A percentile compares a stretch with the other conserved stretches of the same genome.
These are phyloP conservation scores for Botrytis porri DNA, from an alignment of 2,329 filamentous ascomycete species.

Conservation along the genomic window DNA sequence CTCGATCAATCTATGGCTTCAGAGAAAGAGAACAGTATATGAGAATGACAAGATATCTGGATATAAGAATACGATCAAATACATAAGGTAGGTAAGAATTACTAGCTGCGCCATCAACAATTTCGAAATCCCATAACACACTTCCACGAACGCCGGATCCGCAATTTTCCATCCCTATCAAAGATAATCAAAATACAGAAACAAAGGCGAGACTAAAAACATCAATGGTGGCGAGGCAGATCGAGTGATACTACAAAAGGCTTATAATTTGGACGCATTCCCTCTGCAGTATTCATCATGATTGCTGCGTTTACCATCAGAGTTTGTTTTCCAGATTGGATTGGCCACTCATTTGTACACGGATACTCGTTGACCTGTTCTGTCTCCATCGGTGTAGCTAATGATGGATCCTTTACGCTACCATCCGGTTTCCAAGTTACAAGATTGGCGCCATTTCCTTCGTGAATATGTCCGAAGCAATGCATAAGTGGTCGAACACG, in stretches of 20 bases:
- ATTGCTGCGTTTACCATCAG: slow-evolving; percentile 61
- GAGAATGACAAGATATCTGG: not conserved
- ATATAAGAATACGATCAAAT: not conserved
- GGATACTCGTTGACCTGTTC: slow-evolving; percentile 43
- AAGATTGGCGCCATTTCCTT: slow-evolving; percentile 55
- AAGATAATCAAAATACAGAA: not conserved
- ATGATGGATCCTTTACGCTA: slow-evolving; percentile 37
- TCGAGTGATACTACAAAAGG: slow-evolving; percentile 30
- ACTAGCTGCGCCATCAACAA: not conserved
- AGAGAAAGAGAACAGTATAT: not conserved
- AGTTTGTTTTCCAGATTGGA: slow-evolving; percentile 47
- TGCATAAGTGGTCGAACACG: slow-evolving; percentile 47
- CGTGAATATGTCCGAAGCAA: slow-evolving; percentile 59
- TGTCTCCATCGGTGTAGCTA: slow-evolving; percentile 30
- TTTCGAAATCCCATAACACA: not conserved
- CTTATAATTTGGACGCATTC: slow-evolving; percentile 27
- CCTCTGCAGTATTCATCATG: slow-evolving; percentile 31
- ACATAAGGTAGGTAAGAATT: not conserved
- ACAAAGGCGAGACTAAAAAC: fast-evolving
- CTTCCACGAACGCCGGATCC: not conserved
- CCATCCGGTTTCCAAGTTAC: slow-evolving; percentile 47
- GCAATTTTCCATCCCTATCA: not conserved
- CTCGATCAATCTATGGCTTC: fast-evolving
- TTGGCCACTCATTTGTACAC: slow-evolving; percentile 34
- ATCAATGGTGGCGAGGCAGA: slow-evolving; percentile 15